Evolutionary conservation across 192 early-diverging fungal species (phyloP).

Genomic region (Backusella parvicylindrica): DNA sequence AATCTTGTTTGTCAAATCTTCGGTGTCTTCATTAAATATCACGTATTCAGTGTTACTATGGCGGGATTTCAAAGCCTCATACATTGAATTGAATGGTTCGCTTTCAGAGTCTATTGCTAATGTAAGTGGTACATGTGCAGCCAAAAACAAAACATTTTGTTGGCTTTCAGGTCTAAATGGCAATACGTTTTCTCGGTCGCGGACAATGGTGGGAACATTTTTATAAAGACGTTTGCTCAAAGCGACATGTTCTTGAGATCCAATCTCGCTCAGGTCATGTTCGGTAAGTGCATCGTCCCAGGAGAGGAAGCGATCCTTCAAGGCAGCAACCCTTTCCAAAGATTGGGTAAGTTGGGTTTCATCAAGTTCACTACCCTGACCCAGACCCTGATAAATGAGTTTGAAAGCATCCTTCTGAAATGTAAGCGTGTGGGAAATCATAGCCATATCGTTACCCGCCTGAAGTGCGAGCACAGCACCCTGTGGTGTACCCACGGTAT

Average conservation of each 20-base stretch:
- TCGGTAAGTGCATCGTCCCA: slow-evolving; percentile 25
- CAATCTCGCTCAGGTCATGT: slow-evolving; percentile 9
- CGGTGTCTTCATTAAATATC: slow-evolving; percentile 23
- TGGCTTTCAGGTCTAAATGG: slow-evolving; percentile 16
- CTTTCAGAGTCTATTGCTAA: slow-evolving; percentile 36
- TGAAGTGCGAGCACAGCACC: slow-evolving; percentile 30
- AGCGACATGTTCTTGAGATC: slow-evolving; percentile 14
- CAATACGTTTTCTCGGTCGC: slow-evolving; percentile 12
- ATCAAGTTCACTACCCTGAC: not conserved
- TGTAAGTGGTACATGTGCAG: slow-evolving; percentile 34
- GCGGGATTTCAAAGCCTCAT: slow-evolving; percentile 15
- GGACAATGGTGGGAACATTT: slow-evolving; percentile 26
- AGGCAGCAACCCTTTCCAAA: slow-evolving; percentile 17
- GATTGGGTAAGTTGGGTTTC: slow-evolving; percentile 15
- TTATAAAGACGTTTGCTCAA: slow-evolving; percentile 27
- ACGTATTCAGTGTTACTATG: slow-evolving; percentile 23
- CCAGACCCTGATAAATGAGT: slow-evolving; percentile 10
- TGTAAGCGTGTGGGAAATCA: slow-evolving; percentile 36
- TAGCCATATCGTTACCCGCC: slow-evolving; percentile 35
- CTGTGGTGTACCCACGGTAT: slow-evolving; percentile 23
- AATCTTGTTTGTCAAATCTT: not conserved
- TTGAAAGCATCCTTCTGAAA: slow-evolving; percentile 25
- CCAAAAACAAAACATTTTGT: slow-evolving; percentile 28
- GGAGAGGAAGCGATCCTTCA: slow-evolving; percentile 30
- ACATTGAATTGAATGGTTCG: slow-evolving; percentile 32